Conservation (phyloP, 495 filamentous ascomycete genomes). For the Podospora sp. region DNA sequence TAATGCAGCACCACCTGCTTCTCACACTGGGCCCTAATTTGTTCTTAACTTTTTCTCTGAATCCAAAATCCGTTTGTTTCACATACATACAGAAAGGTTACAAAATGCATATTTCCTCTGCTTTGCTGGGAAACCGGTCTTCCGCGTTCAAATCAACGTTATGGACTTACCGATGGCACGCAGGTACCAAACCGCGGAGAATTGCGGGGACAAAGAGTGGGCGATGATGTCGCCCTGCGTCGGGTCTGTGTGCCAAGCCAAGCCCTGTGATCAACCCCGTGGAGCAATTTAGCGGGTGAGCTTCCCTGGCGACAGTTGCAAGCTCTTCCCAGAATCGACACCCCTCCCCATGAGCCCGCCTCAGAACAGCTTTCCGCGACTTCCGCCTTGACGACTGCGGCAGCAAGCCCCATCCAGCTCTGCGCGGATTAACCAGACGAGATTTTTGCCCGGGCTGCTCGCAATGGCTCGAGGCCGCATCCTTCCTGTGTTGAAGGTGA, state of each 20-base stretch:
- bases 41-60: no score
- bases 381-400: constrained; percentile 22
- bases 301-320: constrained; percentile 11
- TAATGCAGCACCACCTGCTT: no score
- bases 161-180: neutral
- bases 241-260: constrained; percentile 16
- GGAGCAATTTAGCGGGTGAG: constrained; percentile 20
- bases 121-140: neutral
- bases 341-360: constrained; percentile 24
- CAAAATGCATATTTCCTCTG: neutral
- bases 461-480: constrained; percentile 33
- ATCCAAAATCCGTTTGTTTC: no score
- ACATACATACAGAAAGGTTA: no score
- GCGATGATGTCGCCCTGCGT: neutral
- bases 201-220: neutral
- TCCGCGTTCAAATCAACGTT: neutral
- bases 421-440: neutral
- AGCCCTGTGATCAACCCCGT: constrained; percentile 16
- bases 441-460: neutral
- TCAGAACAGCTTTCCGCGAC: constrained; percentile 30
- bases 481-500: constrained; percentile 31
- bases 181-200: neutral
- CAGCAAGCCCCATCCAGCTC: neutral
- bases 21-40: no score
- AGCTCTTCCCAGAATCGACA: constrained; percentile 6